phyloP scores from a whole-genome alignment of 306 rosid genomes.

The Spatholobus suberectus region DNA sequence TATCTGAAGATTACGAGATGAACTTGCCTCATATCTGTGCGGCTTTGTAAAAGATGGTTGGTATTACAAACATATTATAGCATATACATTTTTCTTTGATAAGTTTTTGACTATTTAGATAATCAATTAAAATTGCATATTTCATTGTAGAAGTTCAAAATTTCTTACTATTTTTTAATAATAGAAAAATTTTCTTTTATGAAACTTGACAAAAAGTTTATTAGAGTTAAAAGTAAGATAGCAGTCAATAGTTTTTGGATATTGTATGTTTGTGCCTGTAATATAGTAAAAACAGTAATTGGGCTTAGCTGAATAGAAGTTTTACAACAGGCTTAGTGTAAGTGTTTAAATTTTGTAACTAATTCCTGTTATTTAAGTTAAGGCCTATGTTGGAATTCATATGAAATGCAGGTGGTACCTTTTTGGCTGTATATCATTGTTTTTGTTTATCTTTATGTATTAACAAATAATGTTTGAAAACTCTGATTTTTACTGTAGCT shows the following conservation, averaged over 20 bases:
- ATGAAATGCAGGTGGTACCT: background rate
- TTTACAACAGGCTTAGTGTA: background rate
- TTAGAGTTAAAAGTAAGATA: background rate
- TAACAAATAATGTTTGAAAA: background rate
- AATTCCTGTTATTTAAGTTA: background rate
- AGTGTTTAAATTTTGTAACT: background rate
- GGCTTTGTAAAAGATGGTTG: background rate
- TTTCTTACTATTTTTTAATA: background rate
- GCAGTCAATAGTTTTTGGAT: background rate
- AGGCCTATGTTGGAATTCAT: background rate
- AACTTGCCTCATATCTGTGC: background rate
- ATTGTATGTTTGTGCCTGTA: background rate
- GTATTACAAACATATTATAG: background rate
- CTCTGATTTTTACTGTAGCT: constrained; percentile 51
- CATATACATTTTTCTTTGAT: background rate
- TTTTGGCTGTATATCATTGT: background rate
- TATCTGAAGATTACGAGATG: background rate
- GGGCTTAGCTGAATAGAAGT: background rate
- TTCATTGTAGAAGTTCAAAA: background rate
- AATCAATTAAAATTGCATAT: background rate
- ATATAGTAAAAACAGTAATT: background rate
- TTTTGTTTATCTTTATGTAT: constrained; percentile 21
- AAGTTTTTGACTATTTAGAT: background rate
- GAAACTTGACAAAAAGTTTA: background rate
- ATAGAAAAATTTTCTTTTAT: background rate